Evolutionary conservation across 2,329 filamentous ascomycete species (phyloP).

Genomic region (Exophiala viscosa): DNA sequence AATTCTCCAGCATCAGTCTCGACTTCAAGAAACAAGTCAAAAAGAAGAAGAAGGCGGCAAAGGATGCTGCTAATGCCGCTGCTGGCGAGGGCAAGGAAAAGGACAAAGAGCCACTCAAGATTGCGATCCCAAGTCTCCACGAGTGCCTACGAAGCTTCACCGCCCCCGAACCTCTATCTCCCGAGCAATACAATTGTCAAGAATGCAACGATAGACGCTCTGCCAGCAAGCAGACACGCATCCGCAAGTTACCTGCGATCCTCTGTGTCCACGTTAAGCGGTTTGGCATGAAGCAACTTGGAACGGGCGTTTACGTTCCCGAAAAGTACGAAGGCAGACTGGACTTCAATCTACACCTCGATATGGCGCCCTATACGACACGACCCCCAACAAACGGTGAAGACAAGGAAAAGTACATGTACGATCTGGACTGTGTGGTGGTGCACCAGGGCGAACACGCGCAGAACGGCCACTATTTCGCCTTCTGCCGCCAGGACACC

Average conservation of each 20-base stretch:
- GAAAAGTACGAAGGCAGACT: conserved; percentile 87
- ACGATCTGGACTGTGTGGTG: conserved; percentile 84
- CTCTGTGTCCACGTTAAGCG: conserved; percentile 85
- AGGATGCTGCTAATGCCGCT: conserved; percentile 16
- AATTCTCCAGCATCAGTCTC: conserved; percentile 84
- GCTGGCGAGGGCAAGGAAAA: background rate
- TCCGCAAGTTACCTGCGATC: conserved; percentile 82
- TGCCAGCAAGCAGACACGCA: conserved; percentile 76
- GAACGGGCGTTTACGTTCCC: conserved; percentile 10
- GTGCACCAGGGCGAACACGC: conserved; percentile 74
- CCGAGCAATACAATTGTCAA: conserved; percentile 73
- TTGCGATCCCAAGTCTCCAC: conserved; percentile 55
- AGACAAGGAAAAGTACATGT: conserved; percentile 55
- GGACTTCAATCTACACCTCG: conserved; percentile 78
- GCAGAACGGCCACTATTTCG: conserved; percentile 86
- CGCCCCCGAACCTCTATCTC: conserved; percentile 67
- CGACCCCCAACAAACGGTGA: conserved; percentile 41
- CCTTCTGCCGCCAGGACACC: conserved; percentile 63
- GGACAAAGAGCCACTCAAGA: conserved; percentile 32
- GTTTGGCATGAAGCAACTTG: conserved; percentile 28
- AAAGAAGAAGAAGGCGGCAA: conserved; percentile 32
- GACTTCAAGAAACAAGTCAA: conserved; percentile 73
- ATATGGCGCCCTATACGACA: conserved; percentile 86
- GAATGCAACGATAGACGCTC: conserved; percentile 69
- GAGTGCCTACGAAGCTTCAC: conserved; percentile 87